Evolutionary conservation across 2,329 filamentous ascomycete genomes (phyloP).

Genomic region (Xylariaceae sp.): DNA sequence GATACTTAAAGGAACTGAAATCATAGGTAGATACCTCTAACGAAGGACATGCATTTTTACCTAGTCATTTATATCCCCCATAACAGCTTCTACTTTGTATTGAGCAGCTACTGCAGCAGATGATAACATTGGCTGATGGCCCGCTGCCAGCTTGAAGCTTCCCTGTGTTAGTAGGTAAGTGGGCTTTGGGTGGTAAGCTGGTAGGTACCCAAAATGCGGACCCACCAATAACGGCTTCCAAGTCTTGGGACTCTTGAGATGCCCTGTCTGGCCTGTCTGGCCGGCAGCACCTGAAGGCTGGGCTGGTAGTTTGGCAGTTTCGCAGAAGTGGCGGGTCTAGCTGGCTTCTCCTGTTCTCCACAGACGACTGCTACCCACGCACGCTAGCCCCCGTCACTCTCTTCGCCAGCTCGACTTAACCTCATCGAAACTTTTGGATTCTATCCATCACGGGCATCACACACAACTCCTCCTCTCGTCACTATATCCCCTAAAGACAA

Average conservation of each 20-base stretch:
- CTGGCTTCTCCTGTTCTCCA: conserved; percentile 8
- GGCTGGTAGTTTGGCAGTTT: not conserved
- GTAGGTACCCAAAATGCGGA: not conserved
- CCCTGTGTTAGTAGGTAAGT: too few species aligned
- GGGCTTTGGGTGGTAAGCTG: too few species aligned
- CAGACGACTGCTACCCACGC: conserved; percentile 3
- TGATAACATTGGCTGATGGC: too few species aligned
- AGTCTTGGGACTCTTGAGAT: not conserved
- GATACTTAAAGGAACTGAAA: too few species aligned
- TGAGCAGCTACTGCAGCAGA: too few species aligned
- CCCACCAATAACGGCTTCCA: too few species aligned
- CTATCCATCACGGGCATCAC: conserved; percentile 22
- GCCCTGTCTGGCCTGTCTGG: not conserved
- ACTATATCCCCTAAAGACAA: conserved; percentile 28
- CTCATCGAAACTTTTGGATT: conserved; percentile 32
- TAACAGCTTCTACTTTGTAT: too few species aligned
- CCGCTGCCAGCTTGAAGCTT: too few species aligned
- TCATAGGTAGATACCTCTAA: too few species aligned
- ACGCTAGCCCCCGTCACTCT: conserved; percentile 29
- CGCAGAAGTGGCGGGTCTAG: not conserved
- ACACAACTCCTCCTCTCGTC: conserved; percentile 15
- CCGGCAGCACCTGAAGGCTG: conserved; percentile 19
- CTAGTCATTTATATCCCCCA: too few species aligned
- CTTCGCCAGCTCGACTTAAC: conserved; percentile 26
- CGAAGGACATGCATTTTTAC: too few species aligned